Evolutionary conservation across 352 stramenopile genomes (phyloP).

Genomic region (Globisporangium lucens): DNA sequence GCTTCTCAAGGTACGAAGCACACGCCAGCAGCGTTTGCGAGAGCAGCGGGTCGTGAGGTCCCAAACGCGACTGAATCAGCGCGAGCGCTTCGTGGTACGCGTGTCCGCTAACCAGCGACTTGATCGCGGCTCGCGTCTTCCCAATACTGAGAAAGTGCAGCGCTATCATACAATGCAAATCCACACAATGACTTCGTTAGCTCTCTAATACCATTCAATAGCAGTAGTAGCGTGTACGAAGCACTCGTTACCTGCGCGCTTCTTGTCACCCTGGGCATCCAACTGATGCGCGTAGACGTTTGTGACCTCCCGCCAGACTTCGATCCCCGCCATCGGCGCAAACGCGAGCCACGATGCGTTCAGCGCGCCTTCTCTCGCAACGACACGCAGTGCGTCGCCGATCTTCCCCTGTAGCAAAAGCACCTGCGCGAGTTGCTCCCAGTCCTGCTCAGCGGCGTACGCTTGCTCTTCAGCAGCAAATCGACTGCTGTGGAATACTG

Average conservation of each 20-base stretch:
- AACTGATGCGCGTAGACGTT: slow-evolving; percentile 62
- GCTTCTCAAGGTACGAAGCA: slow-evolving; percentile 32
- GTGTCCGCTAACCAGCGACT: slow-evolving; percentile 34
- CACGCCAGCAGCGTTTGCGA: slow-evolving; percentile 38
- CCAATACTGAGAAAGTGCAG: slow-evolving; percentile 57
- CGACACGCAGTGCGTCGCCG: slow-evolving; percentile 49
- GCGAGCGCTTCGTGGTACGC: slow-evolving; percentile 57
- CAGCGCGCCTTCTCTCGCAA: slow-evolving; percentile 47
- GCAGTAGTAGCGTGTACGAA: not conserved
- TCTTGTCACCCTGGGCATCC: slow-evolving; percentile 38
- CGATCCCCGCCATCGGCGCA: slow-evolving; percentile 66
- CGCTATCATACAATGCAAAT: slow-evolving; percentile 23
- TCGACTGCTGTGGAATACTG: not conserved
- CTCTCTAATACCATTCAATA: not conserved
- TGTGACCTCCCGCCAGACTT: slow-evolving; percentile 69
- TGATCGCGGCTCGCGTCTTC: slow-evolving; percentile 49
- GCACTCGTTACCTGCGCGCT: slow-evolving; percentile 31
- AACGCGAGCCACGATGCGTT: slow-evolving; percentile 56
- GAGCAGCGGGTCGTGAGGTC: slow-evolving; percentile 35
- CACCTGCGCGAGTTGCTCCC: slow-evolving; percentile 48
- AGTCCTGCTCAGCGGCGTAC: slow-evolving; percentile 36
- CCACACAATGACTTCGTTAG: not conserved
- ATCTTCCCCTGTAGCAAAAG: slow-evolving; percentile 53
- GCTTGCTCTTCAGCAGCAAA: slow-evolving; percentile 21
- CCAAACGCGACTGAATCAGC: slow-evolving; percentile 43